Base-by-base conservation (phyloP, 2,329 filamentous ascomycete genomes). In the Hortaea werneckii region DNA sequence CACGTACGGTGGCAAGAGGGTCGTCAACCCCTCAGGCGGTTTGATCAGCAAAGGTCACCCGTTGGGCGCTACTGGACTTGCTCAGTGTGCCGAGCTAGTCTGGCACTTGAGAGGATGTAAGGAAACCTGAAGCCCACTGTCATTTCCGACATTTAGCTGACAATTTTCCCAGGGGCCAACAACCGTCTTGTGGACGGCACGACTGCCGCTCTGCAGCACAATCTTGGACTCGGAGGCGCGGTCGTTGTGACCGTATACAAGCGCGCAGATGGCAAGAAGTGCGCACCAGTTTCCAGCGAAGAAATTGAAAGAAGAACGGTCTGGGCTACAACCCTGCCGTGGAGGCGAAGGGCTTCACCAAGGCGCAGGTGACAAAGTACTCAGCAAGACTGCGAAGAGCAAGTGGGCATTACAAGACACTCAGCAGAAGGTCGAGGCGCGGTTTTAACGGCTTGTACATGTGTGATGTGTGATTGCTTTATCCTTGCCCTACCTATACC, bases 21-120 rank as follows among this genome's bases (percentile, higher is more conserved):
- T 96, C 51, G 79, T 96, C 65, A 96, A 96, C 68, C 90, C 90
- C 1, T 94, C 87, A 0, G 92, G 90, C 38, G 92, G 92, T 1
- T 77, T 96, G 46, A 96, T 96, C 60, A 92, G 85, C 52, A 96
- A 96, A 73, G 92, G 90, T 37, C 90, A 96, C 65, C 90, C 92
- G 0, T 80, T 96, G 4, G 90, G 90, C 30, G 90, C 90, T 0
- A 94, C 87, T 0, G 90, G 92, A n/a, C 76, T 96, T 43, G 92
- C 90, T 9, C 90, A 96, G 70, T 95, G 89, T 63, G 87, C 90
- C 5, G 90, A 96, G 70, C 73, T 96, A 9, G 85, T 94, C 28
- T 96, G 90, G 90, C 90, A 96, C 62, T 74, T 96, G 57, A 79
- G 90, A 53, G 90, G 90, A 9, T 58, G 32, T 48, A 29, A 42